Conservation (phyloP, 257 asterid species). For the Forsythia viridissima region DNA sequence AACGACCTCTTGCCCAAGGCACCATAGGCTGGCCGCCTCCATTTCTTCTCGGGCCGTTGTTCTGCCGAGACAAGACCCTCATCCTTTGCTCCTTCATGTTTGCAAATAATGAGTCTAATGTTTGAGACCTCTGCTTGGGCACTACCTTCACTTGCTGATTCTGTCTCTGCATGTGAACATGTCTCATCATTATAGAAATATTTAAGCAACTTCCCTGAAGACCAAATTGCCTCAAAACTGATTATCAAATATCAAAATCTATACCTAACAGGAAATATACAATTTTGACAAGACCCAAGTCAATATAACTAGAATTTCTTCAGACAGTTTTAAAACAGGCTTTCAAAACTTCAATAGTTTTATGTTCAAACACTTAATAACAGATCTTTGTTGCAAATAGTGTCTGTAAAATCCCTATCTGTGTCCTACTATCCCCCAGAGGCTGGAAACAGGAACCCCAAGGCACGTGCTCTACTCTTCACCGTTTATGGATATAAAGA, state of each 20-base stretch:
- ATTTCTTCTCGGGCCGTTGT: constrained; percentile 44
- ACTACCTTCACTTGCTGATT: constrained; percentile 37
- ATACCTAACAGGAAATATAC: not conserved
- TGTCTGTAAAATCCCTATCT: not conserved
- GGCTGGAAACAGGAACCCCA: not conserved
- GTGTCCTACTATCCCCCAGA: not conserved
- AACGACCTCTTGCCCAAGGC: constrained; percentile 76
- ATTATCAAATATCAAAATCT: no score
- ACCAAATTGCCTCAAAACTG: no score
- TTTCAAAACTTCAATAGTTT: not conserved
- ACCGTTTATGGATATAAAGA: not conserved
- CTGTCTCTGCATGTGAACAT: constrained; percentile 41
- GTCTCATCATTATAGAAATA: not conserved
- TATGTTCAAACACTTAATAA: not conserved
- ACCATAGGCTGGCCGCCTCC: constrained; percentile 49
- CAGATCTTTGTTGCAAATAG: not conserved
- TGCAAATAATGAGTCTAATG: constrained; percentile 83
- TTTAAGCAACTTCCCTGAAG: not conserved
- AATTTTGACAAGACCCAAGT: not conserved
- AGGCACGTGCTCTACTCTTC: not conserved
- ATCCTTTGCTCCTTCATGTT: constrained; percentile 86
- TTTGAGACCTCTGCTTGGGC: constrained; percentile 64
- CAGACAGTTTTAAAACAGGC: not conserved
- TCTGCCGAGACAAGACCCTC: constrained; percentile 51
- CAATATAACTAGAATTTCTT: not conserved